Evolutionary conservation across 208 protist genomes (phyloP).

Genomic region (Wallacemonas sp.): DNA sequence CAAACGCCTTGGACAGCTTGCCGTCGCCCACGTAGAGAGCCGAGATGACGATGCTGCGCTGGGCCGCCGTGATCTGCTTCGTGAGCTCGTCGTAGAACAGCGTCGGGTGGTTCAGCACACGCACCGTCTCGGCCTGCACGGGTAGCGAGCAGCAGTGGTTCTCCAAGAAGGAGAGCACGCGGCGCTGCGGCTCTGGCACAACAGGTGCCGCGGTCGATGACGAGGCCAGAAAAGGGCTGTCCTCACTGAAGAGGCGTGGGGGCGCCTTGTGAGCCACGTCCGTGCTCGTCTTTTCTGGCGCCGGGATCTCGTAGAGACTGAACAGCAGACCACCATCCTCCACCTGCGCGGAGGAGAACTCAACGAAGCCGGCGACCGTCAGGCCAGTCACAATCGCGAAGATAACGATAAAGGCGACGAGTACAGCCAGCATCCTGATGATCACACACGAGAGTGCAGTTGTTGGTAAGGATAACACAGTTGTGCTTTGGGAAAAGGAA

Average conservation of each 20-base stretch:
- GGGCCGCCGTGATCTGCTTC: constrained; percentile 33
- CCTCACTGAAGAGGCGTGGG: neutral
- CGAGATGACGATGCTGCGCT: constrained; percentile 69
- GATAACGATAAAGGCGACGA: constrained; percentile 49
- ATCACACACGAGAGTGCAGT: too few relatives aligned
- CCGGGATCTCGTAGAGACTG: neutral
- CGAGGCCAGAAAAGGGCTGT: constrained; percentile 5
- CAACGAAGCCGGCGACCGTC: constrained; percentile 43
- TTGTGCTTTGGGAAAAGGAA: too few relatives aligned
- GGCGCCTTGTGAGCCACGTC: neutral
- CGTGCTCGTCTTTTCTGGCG: neutral
- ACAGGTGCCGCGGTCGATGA: neutral
- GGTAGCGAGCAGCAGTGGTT: constrained; percentile 65
- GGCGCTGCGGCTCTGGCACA: constrained; percentile 25
- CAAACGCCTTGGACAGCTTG: constrained; percentile 49
- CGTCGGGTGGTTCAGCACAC: constrained; percentile 47
- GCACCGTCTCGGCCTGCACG: constrained; percentile 44
- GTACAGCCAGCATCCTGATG: too few relatives aligned
- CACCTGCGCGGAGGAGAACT: constrained; percentile 12
- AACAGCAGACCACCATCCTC: constrained; percentile 34
- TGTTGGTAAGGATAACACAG: too few relatives aligned
- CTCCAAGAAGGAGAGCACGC: constrained; percentile 63
- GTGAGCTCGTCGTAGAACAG: constrained; percentile 78
- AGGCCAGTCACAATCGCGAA: constrained; percentile 28
- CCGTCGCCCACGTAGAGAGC: constrained; percentile 88